These are phyloP conservation scores for Neoboletus brunneissimus DNA, from an alignment of 768 basidiomycete species.

Conservation along the genomic window DNA sequence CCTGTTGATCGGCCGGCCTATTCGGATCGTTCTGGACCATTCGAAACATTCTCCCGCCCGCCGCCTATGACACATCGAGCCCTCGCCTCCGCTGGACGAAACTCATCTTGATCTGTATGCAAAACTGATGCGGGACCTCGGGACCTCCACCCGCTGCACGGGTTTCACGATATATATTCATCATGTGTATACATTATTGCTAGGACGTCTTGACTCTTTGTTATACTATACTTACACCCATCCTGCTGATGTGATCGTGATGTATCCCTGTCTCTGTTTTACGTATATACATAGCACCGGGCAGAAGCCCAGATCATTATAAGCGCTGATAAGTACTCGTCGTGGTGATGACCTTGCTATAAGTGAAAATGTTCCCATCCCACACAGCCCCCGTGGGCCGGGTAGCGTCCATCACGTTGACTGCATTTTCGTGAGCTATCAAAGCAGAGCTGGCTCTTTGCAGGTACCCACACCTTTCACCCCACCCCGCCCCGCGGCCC, in stretches of 20 bases:
- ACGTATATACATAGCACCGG: constrained; percentile 17
- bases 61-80: constrained; percentile 23
- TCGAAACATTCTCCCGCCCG: constrained; percentile 39
- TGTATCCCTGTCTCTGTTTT: constrained; percentile 14
- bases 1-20: constrained; percentile 19
- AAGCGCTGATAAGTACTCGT: background rate
- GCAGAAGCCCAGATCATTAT: background rate
- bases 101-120: constrained; percentile 9
- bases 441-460: constrained; percentile 32
- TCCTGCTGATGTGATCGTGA: constrained; percentile 20
- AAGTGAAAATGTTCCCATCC: constrained; percentile 10
- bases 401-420: constrained; percentile 9
- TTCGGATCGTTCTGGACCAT: constrained; percentile 19
- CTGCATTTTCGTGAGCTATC: constrained; percentile 3
- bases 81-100: constrained; percentile 2
- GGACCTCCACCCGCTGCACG: background rate
- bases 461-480: constrained; percentile 4
- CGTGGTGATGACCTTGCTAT: background rate
- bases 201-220: constrained; percentile 9
- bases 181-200: constrained; percentile 22
- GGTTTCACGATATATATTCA: background rate
- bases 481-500: constrained; percentile 34
- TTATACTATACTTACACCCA: constrained; percentile 18
- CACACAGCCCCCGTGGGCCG: constrained; percentile 17
- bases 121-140: background rate